A percentile compares a stretch with the other conserved stretches of the same genome.
Evolutionary conservation across 2,329 filamentous ascomycete species (phyloP).

Genomic region (Thielaviopsis euricoi): DNA sequence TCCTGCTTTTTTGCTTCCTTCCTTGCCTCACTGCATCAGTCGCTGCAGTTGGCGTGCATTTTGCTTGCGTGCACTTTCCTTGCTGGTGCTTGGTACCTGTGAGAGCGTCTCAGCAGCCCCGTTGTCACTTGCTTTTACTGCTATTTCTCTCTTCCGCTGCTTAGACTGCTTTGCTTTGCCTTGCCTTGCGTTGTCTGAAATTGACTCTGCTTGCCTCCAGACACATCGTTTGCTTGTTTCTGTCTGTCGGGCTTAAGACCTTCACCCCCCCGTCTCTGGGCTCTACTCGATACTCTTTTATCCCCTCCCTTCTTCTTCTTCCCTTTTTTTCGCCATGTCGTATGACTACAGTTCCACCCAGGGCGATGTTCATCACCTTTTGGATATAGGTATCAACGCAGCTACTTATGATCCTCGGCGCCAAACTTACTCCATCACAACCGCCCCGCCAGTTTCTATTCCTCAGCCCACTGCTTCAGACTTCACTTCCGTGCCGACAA

Average conservation of each 20-base stretch:
- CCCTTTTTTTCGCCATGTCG: slow-evolving; percentile 11
- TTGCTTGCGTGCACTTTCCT: background rate
- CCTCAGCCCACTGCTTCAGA: background rate
- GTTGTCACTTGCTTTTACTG: background rate
- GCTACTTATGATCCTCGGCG: slow-evolving; percentile 11
- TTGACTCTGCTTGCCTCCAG: slow-evolving; percentile 1
- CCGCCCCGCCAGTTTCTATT: slow-evolving; percentile 2
- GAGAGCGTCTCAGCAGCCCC: background rate
- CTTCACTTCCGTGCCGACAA: slow-evolving; percentile 27
- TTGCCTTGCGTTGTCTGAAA: background rate
- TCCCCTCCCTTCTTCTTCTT: slow-evolving; percentile 4
- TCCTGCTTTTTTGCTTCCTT: slow-evolving; percentile 3
- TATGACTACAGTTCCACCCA: slow-evolving; percentile 10
- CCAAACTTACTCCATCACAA: slow-evolving; percentile 17
- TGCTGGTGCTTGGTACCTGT: background rate
- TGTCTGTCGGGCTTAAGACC: slow-evolving; percentile 7
- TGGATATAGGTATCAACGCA: slow-evolving; percentile 4
- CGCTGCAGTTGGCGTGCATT: background rate
- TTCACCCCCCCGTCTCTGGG: slow-evolving; percentile 1
- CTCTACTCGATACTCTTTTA: slow-evolving; percentile 8
- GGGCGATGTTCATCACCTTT: slow-evolving; percentile 7
- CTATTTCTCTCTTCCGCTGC: slow-evolving; percentile 1
- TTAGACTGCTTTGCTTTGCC: slow-evolving; percentile 1
- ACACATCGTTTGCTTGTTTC: slow-evolving; percentile 4
- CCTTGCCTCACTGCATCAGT: background rate